These are phyloP conservation scores for Suhomyces vadensis DNA, from an alignment of 805 yeast species.

Conservation along the genomic window DNA sequence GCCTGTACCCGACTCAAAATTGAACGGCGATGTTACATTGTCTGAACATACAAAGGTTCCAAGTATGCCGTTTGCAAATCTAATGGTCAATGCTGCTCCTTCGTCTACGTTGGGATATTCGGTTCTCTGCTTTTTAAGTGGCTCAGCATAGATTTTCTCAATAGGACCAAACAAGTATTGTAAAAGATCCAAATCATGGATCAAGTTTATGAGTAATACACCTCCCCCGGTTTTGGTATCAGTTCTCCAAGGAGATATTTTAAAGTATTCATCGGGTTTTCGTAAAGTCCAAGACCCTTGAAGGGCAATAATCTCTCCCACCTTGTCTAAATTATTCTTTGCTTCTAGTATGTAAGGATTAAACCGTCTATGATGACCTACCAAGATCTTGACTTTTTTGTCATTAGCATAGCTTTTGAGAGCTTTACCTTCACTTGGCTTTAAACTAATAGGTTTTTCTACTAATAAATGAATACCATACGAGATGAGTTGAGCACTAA, in stretches of 20 bases:
- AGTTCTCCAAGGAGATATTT: slow-evolving; percentile 41
- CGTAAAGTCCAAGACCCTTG: slow-evolving; percentile 45
- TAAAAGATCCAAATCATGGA: slow-evolving; percentile 44
- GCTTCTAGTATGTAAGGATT: slow-evolving; percentile 43
- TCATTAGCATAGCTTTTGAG: slow-evolving; percentile 28
- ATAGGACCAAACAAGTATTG: slow-evolving; percentile 44
- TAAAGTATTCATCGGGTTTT: slow-evolving; percentile 36
- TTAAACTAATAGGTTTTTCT: slow-evolving; percentile 42
- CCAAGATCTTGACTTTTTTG: slow-evolving; percentile 32
- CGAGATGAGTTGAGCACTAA: slow-evolving; percentile 35
- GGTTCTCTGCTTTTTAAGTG: slow-evolving; percentile 32
- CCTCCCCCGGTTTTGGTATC: slow-evolving; percentile 40
- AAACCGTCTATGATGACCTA: slow-evolving; percentile 46
- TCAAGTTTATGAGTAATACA: slow-evolving; percentile 39
- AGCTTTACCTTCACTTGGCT: slow-evolving; percentile 35
- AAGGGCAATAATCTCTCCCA: slow-evolving; percentile 37
- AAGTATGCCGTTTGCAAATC: slow-evolving; percentile 38
- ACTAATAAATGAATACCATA: slow-evolving; percentile 39
- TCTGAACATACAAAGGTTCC: slow-evolving; percentile 46
- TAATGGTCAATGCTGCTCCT: slow-evolving; percentile 42
- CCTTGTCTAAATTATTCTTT: slow-evolving; percentile 29
- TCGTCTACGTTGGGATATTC: slow-evolving; percentile 35
- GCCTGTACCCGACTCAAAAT: slow-evolving; percentile 44
- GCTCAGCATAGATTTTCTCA: slow-evolving; percentile 40
- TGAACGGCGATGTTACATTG: slow-evolving; percentile 41